phyloP scores from a whole-genome alignment of 2,329 filamentous ascomycete species.

The Zelopaecilomyces penicillatus region DNA sequence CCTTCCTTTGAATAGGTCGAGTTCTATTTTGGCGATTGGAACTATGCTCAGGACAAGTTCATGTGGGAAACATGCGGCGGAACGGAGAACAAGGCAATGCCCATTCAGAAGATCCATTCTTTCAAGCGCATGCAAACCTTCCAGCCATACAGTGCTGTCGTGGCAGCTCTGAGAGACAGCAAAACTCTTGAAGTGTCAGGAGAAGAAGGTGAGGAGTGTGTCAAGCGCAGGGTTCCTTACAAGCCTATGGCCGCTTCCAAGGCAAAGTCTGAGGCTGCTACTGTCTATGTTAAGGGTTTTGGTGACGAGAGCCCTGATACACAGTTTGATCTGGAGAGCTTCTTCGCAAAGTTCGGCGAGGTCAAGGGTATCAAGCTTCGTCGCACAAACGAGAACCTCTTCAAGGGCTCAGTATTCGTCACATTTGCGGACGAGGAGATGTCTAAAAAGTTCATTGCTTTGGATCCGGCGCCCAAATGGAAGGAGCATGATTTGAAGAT shows the following conservation, averaged over 20 bases:
- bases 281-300: slow-evolving; percentile 91
- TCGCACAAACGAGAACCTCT: slow-evolving; percentile 60
- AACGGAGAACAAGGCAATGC: slow-evolving; percentile 70
- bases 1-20: slow-evolving; percentile 55
- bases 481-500: slow-evolving; percentile 71
- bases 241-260: slow-evolving; percentile 50
- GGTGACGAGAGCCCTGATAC: slow-evolving; percentile 74
- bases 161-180: slow-evolving; percentile 75
- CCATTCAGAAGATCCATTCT: slow-evolving; percentile 66
- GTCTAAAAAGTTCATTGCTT: slow-evolving; percentile 68
- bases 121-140: slow-evolving; percentile 98
- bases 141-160: slow-evolving; percentile 75
- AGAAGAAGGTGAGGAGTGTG: slow-evolving; percentile 59
- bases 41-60: slow-evolving; percentile 82
- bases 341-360: slow-evolving; percentile 74
- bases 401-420: slow-evolving; percentile 96
- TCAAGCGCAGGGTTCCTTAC: slow-evolving; percentile 70
- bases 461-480: slow-evolving; percentile 77
- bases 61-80: slow-evolving; percentile 73
- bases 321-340: slow-evolving; percentile 89
- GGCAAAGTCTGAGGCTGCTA: slow-evolving; percentile 60
- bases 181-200: slow-evolving; percentile 65
- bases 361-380: slow-evolving; percentile 81
- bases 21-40: slow-evolving; percentile 92
- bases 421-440: slow-evolving; percentile 78